A percentile compares a stretch with the other conserved stretches of the same genome.
Evolutionary conservation across 306 rosid genomes (phyloP).

Genomic region (Arachis hypogaea): DNA sequence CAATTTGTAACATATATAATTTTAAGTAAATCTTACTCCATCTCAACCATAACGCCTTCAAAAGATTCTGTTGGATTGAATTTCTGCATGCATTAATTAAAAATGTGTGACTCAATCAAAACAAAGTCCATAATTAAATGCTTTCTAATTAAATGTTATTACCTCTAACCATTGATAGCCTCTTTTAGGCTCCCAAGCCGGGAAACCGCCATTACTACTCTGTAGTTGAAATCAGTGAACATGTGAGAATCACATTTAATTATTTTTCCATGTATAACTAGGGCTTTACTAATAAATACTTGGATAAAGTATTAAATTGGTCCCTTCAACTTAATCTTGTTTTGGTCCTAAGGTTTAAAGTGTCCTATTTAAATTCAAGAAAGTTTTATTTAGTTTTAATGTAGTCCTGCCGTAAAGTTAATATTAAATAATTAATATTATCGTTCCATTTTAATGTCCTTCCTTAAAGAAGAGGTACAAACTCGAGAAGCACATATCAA

Average conservation of each 20-base stretch:
- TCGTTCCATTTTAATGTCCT: too few species aligned
- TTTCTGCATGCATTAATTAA: constrained; percentile 38
- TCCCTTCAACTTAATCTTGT: too few species aligned
- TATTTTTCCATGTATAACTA: too few species aligned
- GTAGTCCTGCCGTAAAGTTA: too few species aligned
- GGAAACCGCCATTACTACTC: constrained; percentile 65
- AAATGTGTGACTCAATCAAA: background rate
- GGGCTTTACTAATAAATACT: background rate
- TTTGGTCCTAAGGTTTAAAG: too few species aligned
- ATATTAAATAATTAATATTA: too few species aligned
- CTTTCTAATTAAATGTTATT: background rate
- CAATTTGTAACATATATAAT: too few species aligned
- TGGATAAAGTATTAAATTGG: too few species aligned
- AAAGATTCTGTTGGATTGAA: constrained; percentile 64
- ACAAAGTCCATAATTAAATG: background rate
- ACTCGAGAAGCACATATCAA: constrained; percentile 86
- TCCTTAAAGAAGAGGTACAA: constrained; percentile 84
- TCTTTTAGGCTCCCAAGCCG: constrained; percentile 72
- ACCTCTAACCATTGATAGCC: constrained; percentile 56
- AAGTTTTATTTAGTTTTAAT: too few species aligned
- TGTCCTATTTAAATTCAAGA: too few species aligned
- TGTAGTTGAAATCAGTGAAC: constrained; percentile 11
- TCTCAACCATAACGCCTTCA: constrained; percentile 56
- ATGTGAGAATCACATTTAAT: too few species aligned
- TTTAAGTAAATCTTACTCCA: constrained; percentile 47